A percentile compares a stretch with the other conserved stretches of the same genome.
Evolutionary conservation across 768 basidiomycete genomes (phyloP).

Genomic region (Mycena venus): DNA sequence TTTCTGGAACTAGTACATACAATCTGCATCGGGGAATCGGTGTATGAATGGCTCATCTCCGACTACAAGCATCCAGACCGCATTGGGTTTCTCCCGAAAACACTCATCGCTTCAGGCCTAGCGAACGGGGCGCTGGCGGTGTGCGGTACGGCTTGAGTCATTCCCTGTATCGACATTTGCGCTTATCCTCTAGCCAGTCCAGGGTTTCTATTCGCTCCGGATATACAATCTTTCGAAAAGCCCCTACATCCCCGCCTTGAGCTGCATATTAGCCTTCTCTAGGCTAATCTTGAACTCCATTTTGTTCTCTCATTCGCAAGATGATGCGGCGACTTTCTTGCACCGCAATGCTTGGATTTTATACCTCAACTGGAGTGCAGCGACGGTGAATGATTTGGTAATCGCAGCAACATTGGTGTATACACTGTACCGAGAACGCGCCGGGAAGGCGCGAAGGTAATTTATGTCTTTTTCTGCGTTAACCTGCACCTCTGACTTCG

Average conservation of each 20-base stretch:
- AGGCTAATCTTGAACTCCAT: not conserved
- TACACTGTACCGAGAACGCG: not conserved
- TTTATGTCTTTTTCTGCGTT: no score
- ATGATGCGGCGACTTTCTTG: no score
- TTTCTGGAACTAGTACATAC: not conserved
- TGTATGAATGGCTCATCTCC: not conserved
- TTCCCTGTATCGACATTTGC: not conserved
- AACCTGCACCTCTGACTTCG: not conserved
- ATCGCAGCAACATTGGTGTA: constrained; percentile 1
- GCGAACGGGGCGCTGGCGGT: not conserved
- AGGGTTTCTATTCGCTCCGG: constrained; percentile 18
- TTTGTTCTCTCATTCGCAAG: no score
- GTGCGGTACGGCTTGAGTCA: constrained; percentile 1
- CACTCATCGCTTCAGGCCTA: not conserved
- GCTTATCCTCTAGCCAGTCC: not conserved
- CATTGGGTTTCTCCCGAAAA: not conserved
- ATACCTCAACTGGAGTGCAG: not conserved
- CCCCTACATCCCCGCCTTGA: not conserved
- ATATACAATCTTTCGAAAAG: constrained; percentile 4
- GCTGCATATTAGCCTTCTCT: not conserved
- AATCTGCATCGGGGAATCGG: constrained; percentile 7
- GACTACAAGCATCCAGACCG: not conserved
- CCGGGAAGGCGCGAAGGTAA: not conserved
- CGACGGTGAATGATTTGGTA: not conserved
- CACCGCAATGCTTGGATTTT: not conserved